phyloP scores from a whole-genome alignment of 2,329 filamentous ascomycete species.

The Botryosphaeria dothidea region DNA sequence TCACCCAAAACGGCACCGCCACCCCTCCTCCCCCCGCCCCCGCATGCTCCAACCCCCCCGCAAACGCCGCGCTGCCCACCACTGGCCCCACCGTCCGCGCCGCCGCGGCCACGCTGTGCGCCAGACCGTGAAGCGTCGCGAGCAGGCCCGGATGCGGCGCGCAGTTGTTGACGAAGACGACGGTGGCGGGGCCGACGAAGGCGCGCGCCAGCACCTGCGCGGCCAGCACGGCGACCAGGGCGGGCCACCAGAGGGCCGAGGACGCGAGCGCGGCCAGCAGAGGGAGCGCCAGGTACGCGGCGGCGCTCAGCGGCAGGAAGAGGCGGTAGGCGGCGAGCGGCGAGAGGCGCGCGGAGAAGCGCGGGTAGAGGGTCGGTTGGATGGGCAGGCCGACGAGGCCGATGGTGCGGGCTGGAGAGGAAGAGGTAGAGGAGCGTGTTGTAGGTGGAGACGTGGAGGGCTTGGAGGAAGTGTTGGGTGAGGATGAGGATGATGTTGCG shows the following conservation, averaged over 20 bases:
- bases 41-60: conserved; percentile 39
- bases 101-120: conserved; percentile 60
- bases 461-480: conserved; percentile 46
- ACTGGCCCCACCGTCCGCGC: conserved; percentile 63
- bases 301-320: conserved; percentile 36
- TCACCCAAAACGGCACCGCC: neutral
- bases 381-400: neutral
- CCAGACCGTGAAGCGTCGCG: conserved; percentile 59
- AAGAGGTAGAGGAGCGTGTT: conserved; percentile 52
- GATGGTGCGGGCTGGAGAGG: conserved; percentile 41
- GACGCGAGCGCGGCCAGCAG: conserved; percentile 18
- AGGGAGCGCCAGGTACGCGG: conserved; percentile 24
- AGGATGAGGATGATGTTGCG: conserved; percentile 46
- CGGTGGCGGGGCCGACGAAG: conserved; percentile 57
- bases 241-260: neutral
- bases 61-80: conserved; percentile 62
- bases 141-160: conserved; percentile 57
- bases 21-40: neutral
- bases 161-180: conserved; percentile 62
- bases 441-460: conserved; percentile 30
- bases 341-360: neutral
- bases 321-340: neutral
- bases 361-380: neutral
- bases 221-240: conserved; percentile 20
- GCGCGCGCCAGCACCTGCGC: conserved; percentile 49